Base-by-base conservation (phyloP, 2,329 filamentous ascomycete genomes). In the Phialophora chinensis region DNA sequence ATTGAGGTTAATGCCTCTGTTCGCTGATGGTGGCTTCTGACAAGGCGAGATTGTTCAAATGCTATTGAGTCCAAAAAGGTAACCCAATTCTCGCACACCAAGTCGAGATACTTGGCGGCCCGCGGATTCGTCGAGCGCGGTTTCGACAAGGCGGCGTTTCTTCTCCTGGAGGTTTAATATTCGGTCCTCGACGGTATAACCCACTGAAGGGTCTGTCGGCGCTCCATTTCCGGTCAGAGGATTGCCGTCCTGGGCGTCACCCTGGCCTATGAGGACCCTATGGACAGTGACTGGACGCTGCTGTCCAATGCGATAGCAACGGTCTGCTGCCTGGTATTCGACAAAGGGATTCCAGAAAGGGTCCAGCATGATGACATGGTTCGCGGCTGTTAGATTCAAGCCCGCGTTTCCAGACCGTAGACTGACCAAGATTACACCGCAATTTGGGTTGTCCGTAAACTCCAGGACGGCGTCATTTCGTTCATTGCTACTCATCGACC, bases 241-340 rank as follows among this genome's bases (percentile, higher is more conserved):
- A 29, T 55, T 14, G 4, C 53, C 54, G 35, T 47, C 54, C 17
- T 67, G 47, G 6, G 53, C 53, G 3, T 65, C 67, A 47, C 62
- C 67, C 44, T 87, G 84, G 72, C 88, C 77, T 7, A 94, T 87
- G 2, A 97, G 80, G 27, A 97, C 86, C 3, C 92, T 89, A 75
- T 97, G 92, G 0, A 97, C 90, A 63, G 88, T 85, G 4, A 97
- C 93, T 7, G 88, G 81, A 3, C 85, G 84, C 71, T 84, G 80
- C 79, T 97, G 93, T 0, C 93, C 93, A 72, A 97, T 93, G 10
- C 93, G 90, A 77, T 97, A 90, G 2, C 93, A 91, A 25, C 93
- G 90, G 76, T 96, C 93, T 59, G 97, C 89, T 3, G 93, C 93
- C 79, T 97, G 93, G 78, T 93, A 92, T 79, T 97, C 93, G 57